Evolutionary conservation across 352 stramenopile genomes (phyloP).

Genomic region (Sclerospora graminicola): DNA sequence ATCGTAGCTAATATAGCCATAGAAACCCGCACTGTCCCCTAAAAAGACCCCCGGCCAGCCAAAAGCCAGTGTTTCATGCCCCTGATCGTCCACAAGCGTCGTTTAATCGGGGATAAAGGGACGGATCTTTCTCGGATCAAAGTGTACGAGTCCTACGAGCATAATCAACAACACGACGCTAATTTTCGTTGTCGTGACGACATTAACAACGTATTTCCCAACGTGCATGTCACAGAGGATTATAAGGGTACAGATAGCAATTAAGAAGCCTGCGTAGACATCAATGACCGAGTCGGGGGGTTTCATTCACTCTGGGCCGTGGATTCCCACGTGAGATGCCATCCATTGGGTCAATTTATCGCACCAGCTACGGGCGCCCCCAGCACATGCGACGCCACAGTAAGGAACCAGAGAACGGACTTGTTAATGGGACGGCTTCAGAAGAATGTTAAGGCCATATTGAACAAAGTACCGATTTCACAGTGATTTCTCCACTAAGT

Average conservation of each 20-base stretch:
- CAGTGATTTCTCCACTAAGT: too few relatives aligned
- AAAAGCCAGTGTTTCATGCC: conserved; percentile 32
- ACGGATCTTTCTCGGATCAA: conserved; percentile 68
- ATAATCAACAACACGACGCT: conserved; percentile 90
- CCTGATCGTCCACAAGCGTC: conserved; percentile 12
- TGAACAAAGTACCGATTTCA: too few relatives aligned
- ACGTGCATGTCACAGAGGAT: conserved; percentile 82
- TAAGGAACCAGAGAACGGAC: too few relatives aligned
- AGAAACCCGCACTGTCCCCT: conserved; percentile 90
- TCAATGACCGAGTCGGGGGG: conserved; percentile 44
- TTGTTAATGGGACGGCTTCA: too few relatives aligned
- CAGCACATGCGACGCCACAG: conserved; percentile 88
- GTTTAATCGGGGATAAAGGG: conserved; percentile 75
- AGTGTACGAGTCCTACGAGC: conserved; percentile 74
- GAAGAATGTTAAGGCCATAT: too few relatives aligned
- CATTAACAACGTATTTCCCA: conserved; percentile 83
- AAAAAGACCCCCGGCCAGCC: conserved; percentile 78
- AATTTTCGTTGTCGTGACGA: conserved; percentile 87
- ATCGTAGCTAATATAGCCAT: conserved; percentile 95
- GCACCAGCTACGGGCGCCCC: conserved; percentile 88
- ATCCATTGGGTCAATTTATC: conserved; percentile 88
- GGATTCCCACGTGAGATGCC: conserved; percentile 34
- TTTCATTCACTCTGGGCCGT: conserved; percentile 55
- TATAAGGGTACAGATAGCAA: conserved; percentile 46
- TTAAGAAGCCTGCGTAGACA: conserved; percentile 73